These are phyloP conservation scores for Trichoderma asperelloides DNA, from an alignment of 495 filamentous ascomycete species.

Conservation along the genomic window DNA sequence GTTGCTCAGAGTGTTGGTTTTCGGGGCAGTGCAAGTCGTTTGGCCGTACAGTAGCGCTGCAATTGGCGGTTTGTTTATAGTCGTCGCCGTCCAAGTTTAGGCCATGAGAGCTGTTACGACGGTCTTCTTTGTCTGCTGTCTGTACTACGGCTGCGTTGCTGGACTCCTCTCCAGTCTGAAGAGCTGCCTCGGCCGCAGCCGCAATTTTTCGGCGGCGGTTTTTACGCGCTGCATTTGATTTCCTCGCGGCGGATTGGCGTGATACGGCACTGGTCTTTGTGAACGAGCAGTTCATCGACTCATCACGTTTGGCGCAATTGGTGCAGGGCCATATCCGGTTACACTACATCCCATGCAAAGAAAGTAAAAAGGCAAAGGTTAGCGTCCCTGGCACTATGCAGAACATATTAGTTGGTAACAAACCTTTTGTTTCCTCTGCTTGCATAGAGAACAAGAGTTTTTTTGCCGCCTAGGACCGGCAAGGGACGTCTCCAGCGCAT, in stretches of 20 bases:
- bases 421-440: constrained; percentile 36
- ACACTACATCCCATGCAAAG: constrained; percentile 28
- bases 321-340: constrained; percentile 36
- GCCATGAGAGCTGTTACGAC: neutral
- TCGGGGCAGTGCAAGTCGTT: no score
- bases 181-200: neutral
- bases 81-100: no score
- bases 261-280: constrained; percentile 10
- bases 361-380: neutral
- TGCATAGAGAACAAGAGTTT: constrained; percentile 21
- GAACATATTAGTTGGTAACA: constrained; percentile 7
- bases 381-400: neutral
- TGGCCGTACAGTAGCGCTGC: no score
- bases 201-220: no score
- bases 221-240: neutral
- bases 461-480: neutral
- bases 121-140: neutral
- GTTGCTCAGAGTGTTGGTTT: no score
- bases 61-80: no score
- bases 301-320: constrained; percentile 31
- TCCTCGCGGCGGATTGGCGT: constrained; percentile 10
- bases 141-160: neutral
- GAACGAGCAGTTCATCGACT: constrained; percentile 32
- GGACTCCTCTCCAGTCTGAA: neutral
- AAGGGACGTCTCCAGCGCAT: neutral